These are phyloP conservation scores for Cladosporium sp. DNA, from an alignment of 2,329 filamentous ascomycete species.

Conservation along the genomic window DNA sequence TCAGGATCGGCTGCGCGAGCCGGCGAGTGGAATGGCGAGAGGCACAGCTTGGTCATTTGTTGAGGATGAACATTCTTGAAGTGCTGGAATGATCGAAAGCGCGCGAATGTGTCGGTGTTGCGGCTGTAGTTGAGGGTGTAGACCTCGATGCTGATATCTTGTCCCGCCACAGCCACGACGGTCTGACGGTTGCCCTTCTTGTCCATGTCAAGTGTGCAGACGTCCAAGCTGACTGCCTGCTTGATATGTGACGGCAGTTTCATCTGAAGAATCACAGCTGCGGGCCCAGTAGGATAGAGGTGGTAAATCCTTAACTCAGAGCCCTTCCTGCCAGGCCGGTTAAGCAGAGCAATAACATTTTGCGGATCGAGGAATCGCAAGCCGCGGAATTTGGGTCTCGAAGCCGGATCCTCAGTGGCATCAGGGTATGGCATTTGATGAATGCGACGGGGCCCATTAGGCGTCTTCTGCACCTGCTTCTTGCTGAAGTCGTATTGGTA, in stretches of 20 bases:
- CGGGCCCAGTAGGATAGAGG: constrained; percentile 56
- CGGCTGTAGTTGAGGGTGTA: constrained; percentile 70
- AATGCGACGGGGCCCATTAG: constrained; percentile 41
- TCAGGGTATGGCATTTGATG: constrained; percentile 37
- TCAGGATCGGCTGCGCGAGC: constrained; percentile 22
- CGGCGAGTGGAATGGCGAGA: constrained; percentile 43
- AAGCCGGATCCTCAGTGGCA: constrained; percentile 16
- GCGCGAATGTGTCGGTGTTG: constrained; percentile 40
- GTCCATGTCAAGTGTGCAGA: constrained; percentile 60
- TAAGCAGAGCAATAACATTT: constrained; percentile 52
- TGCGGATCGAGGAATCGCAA: constrained; percentile 51
- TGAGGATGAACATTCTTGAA: constrained; percentile 53
- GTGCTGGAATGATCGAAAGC: constrained; percentile 47
- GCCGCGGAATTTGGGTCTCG: constrained; percentile 49
- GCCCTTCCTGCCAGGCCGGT: constrained; percentile 50
- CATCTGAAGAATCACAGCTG: constrained; percentile 46
- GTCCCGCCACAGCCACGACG: constrained; percentile 72
- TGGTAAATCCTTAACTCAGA: constrained; percentile 53
- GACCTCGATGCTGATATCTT: constrained; percentile 72
- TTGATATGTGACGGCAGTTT: constrained; percentile 64
- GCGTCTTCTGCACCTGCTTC: constrained; percentile 33
- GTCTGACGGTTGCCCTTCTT: constrained; percentile 66
- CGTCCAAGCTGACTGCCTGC: constrained; percentile 72
- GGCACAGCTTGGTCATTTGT: constrained; percentile 53
- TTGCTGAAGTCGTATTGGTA: constrained; percentile 47